Evolutionary conservation across 768 basidiomycete genomes (phyloP).

Genomic region (Collybia mongolica): DNA sequence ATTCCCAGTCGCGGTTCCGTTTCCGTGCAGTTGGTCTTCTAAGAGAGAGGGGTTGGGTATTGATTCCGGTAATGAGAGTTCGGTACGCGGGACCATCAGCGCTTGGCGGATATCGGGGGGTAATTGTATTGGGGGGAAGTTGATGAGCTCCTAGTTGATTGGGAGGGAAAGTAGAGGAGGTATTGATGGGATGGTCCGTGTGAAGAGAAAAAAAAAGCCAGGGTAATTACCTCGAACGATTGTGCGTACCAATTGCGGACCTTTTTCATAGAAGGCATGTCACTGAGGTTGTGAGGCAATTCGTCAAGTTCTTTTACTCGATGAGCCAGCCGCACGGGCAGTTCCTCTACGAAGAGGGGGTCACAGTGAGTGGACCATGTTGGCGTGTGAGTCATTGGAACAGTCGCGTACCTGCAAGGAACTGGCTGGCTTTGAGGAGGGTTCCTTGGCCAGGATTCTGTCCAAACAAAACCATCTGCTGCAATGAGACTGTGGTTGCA

Average conservation of each 20-base stretch:
- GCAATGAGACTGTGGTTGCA: conserved; percentile 69
- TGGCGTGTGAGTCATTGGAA: neutral
- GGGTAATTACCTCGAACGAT: conserved; percentile 82
- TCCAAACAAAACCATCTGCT: conserved; percentile 98
- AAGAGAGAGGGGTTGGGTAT: conserved; percentile 74
- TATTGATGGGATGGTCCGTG: neutral
- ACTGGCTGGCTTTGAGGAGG: conserved; percentile 87
- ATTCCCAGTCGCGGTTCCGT: conserved; percentile 6
- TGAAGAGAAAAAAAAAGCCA: conserved; percentile 8
- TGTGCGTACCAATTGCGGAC: conserved; percentile 99
- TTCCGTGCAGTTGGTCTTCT: conserved; percentile 35
- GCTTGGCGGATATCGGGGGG: conserved; percentile 68
- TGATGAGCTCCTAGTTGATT: conserved; percentile 75
- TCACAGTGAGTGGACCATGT: neutral
- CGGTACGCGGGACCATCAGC: conserved; percentile 46
- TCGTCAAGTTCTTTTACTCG: conserved; percentile 95
- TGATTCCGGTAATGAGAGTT: conserved; percentile 62
- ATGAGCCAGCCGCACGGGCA: conserved; percentile 93
- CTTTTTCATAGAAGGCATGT: conserved; percentile 90
- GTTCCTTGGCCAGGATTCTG: conserved; percentile 96
- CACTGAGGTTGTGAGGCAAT: conserved; percentile 86
- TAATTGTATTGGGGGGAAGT: conserved; percentile 76
- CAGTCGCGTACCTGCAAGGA: conserved; percentile 61
- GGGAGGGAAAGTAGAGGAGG: neutral
- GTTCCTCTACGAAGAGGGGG: conserved; percentile 63